Evolutionary conservation across 352 stramenopile genomes (phyloP).

Genomic region (Phytopythium boreale): DNA sequence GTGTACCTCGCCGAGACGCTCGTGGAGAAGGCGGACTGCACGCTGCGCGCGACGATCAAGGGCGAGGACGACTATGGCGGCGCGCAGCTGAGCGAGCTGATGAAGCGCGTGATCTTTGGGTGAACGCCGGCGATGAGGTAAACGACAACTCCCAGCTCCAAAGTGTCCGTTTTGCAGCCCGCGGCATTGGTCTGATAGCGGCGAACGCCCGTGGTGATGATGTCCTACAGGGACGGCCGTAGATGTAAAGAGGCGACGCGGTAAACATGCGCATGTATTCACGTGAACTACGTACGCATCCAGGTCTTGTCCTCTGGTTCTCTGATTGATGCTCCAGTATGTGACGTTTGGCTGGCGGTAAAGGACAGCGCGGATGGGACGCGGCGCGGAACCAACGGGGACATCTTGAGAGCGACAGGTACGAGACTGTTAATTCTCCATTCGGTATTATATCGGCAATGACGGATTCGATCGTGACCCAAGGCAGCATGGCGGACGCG

Average conservation of each 20-base stretch:
- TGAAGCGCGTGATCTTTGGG: constrained; percentile 64
- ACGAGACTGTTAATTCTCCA: neutral
- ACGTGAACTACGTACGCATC: neutral
- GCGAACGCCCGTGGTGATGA: neutral
- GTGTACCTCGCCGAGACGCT: constrained; percentile 75
- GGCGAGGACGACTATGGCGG: constrained; percentile 60
- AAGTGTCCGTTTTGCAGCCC: neutral
- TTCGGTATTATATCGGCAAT: neutral
- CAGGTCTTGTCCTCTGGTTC: neutral
- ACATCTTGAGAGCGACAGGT: neutral
- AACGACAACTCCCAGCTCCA: neutral
- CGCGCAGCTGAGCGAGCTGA: constrained; percentile 55
- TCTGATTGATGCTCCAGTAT: neutral
- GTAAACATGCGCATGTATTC: neutral
- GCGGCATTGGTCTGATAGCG: neutral
- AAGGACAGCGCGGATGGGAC: neutral
- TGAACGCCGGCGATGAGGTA: constrained; percentile 13
- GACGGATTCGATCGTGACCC: neutral
- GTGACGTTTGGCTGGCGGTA: too few species aligned
- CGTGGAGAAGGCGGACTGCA: constrained; percentile 62
- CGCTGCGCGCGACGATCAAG: constrained; percentile 71
- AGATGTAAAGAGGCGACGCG: constrained; percentile 4
- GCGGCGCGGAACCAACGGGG: neutral
- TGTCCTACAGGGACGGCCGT: neutral
- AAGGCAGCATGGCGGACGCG: neutral